Evolutionary conservation across 306 rosid species (phyloP).

Genomic region (Sicyos baderoa): DNA sequence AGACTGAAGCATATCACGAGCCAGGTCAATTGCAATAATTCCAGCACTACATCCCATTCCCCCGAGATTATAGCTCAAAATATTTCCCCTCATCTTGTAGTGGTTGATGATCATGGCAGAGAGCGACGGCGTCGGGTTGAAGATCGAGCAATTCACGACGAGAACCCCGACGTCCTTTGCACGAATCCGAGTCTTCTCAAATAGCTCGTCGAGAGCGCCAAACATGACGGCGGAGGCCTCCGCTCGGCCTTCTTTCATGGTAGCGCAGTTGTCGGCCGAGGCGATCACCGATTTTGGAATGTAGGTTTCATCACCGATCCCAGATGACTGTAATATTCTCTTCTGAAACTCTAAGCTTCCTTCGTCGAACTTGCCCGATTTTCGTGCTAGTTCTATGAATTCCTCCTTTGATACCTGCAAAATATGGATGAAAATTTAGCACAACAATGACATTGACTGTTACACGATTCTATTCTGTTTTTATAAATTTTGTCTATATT

Average conservation of each 20-base stretch:
- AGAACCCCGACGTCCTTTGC: constrained; percentile 79
- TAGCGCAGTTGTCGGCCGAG: constrained; percentile 46
- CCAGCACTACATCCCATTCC: constrained; percentile 99
- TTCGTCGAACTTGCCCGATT: constrained; percentile 79
- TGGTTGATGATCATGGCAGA: constrained; percentile 97
- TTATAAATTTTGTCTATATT: background rate
- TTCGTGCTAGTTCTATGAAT: constrained; percentile 58
- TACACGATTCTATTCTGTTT: background rate
- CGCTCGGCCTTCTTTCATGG: constrained; percentile 87
- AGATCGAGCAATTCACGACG: constrained; percentile 90
- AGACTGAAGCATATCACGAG: constrained; percentile 70
- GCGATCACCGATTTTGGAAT: constrained; percentile 55
- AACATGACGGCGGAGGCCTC: constrained; percentile 86
- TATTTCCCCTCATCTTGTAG: constrained; percentile 93
- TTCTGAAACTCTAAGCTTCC: constrained; percentile 54
- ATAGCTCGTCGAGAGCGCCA: constrained; percentile 86
- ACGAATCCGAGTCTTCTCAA: constrained; percentile 63
- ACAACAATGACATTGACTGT: background rate
- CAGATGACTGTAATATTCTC: constrained; percentile 62
- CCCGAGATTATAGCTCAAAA: constrained; percentile 81
- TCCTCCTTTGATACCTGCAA: constrained; percentile 61
- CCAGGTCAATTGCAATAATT: constrained; percentile 69
- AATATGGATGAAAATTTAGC: background rate
- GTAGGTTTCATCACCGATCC: constrained; percentile 83
- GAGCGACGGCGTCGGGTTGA: constrained; percentile 88